Percentiles rank a stretch among this genome's conserved stretches.
phyloP scores from a whole-genome alignment of 2,329 filamentous ascomycete species.

The Alternaria sp. region DNA sequence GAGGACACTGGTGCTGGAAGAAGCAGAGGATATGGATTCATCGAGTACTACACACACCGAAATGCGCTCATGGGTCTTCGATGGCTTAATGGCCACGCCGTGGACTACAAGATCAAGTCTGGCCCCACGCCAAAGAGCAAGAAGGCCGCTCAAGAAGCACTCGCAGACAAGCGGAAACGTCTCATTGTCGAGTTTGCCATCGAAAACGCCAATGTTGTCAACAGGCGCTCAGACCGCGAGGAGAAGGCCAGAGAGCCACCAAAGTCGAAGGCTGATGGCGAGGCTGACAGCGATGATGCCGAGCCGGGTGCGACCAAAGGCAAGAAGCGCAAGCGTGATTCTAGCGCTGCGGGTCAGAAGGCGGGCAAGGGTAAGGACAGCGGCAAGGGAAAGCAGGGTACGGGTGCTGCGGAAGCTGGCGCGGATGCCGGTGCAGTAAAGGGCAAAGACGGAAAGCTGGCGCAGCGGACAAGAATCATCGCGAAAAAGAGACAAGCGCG shows the following conservation, averaged over 20 bases:
- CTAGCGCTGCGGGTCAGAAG: constrained; percentile 11
- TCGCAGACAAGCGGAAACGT: constrained; percentile 81
- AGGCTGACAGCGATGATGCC: constrained; percentile 15
- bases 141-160: constrained; percentile 48
- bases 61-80: constrained; percentile 93
- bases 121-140: constrained; percentile 53
- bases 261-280: constrained; percentile 22
- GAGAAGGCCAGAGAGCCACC: constrained; percentile 59
- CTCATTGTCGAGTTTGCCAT: constrained; percentile 97
- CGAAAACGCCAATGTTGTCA: constrained; percentile 96
- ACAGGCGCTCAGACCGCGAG: constrained; percentile 72
- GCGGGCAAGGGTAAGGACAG: constrained; percentile 17
- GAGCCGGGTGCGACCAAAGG: constrained; percentile 24
- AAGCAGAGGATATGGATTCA: constrained; percentile 93
- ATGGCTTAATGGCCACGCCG: constrained; percentile 83
- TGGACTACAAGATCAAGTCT: constrained; percentile 58
- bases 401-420: constrained; percentile 25
- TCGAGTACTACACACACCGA: constrained; percentile 93
- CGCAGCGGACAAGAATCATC: constrained; percentile 77
- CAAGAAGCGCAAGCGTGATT: constrained; percentile 51
- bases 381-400: constrained; percentile 20
- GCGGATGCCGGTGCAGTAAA: constrained; percentile 17
- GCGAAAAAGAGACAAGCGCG: constrained; percentile 82
- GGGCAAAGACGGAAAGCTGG: constrained; percentile 56
- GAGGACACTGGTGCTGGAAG: constrained; percentile 79